Evolutionary conservation across 768 basidiomycete species (phyloP), one percentile per base, ranked within the genome.

Genomic region (Neoboletus magnificus): DNA sequence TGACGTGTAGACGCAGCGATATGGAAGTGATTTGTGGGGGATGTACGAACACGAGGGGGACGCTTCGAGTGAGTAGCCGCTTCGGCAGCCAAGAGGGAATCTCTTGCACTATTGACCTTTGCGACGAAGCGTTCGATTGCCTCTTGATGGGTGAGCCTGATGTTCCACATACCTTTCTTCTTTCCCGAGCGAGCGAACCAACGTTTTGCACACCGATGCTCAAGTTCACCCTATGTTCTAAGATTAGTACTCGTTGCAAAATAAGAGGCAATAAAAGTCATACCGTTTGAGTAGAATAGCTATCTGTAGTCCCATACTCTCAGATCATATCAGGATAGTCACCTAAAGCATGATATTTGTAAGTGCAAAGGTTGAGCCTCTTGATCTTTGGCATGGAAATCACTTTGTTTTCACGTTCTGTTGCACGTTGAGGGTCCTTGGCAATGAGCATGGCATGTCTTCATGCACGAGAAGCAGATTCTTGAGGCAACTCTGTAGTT

Each of bases 131-230:
- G 5, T 32, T 50, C 49, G 0, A 41, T 50, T 10, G 49, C 49
- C 39, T 50, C 39, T 30, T 50, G 48, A 3, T 50, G 37, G 48
- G 48, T 37, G 40, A 50, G 36, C n/a, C 48, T 50, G 0, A 10
- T 3, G 8, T 50, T 39, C n/a, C 4, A 4, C 20, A 1, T 29
- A 10, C 16, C 2, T 1, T 50, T 50, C 49, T 50, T 50, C 13
- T 50, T 50, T 4, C 49, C 49, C 10, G 27, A 50, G 4, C 1
- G n/a, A 1, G 6, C 52, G 51, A 77, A 80, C 12, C 71, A 52
- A 0, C 58, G 59, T 56, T 81, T 80, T 12, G 72, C 56, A 0
- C 39, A 52, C 0, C 63, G 52, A 48, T 80, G 77, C 41, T 75
- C 66, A 0, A 71, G 64, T 57, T 78, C 76, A 10, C 75, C 72